These are phyloP conservation scores for Cyberlindnera amylophila DNA, from an alignment of 805 yeast genomes.

Conservation along the genomic window DNA sequence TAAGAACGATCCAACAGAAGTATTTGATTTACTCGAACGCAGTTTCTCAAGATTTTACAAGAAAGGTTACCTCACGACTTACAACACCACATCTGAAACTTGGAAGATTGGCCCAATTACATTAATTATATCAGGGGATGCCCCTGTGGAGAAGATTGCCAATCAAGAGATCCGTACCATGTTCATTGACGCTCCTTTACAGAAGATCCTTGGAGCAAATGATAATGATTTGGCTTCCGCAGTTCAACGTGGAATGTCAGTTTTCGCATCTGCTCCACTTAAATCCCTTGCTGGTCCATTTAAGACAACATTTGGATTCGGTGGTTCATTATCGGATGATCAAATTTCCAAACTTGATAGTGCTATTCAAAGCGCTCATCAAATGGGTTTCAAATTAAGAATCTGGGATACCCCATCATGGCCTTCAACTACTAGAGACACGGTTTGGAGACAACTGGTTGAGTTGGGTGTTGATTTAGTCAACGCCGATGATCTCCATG, in stretches of 20 bases:
- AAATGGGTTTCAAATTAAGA: conserved; percentile 48
- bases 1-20: conserved; percentile 45
- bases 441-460: conserved; percentile 47
- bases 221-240: conserved; percentile 12
- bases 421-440: conserved; percentile 47
- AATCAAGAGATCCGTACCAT: conserved; percentile 8
- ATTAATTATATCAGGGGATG: conserved; percentile 62
- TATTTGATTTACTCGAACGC: conserved; percentile 43
- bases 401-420: conserved; percentile 72
- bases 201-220: conserved; percentile 7
- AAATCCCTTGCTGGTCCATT: conserved; percentile 16
- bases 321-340: conserved; percentile 29
- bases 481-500: conserved; percentile 57
- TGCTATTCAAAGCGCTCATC: conserved; percentile 40
- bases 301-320: conserved; percentile 6
- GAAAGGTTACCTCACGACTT: conserved; percentile 47
- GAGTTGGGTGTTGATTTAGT: conserved; percentile 51
- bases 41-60: conserved; percentile 46
- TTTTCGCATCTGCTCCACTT: conserved; percentile 44
- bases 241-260: conserved; percentile 20
- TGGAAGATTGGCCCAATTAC: conserved; percentile 58
- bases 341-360: conserved; percentile 33
- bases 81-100: conserved; percentile 32
- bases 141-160: conserved; percentile 42
- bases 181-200: conserved; percentile 42